Percentiles rank a stretch among this genome's conserved stretches.
These are phyloP conservation scores for Leavenworthia alabamica DNA, from an alignment of 345 rosid genomes.

Conservation along the genomic window DNA sequence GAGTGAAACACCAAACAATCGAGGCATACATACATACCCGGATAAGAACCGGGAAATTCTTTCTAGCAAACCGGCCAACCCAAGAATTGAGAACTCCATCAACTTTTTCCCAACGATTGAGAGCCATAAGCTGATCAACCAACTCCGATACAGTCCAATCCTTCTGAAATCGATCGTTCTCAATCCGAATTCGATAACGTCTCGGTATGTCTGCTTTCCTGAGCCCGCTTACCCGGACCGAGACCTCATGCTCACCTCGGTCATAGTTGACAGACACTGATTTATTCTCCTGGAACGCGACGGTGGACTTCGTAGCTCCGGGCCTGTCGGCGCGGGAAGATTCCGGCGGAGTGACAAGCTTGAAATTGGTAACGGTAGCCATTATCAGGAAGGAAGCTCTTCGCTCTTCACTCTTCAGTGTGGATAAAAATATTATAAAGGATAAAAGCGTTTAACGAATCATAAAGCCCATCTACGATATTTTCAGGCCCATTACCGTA, in stretches of 20 bases:
- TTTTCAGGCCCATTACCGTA: neutral
- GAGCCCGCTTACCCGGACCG: slow-evolving; percentile 54
- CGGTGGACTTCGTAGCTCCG: slow-evolving; percentile 6
- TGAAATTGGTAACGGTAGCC: slow-evolving; percentile 23
- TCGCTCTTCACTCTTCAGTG: no score
- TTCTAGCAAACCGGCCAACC: slow-evolving; percentile 79
- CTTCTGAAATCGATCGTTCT: slow-evolving; percentile 70
- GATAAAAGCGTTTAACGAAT: neutral
- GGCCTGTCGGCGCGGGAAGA: slow-evolving; percentile 11
- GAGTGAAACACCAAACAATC: neutral
- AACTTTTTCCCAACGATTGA: slow-evolving; percentile 50
- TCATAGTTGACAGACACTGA: slow-evolving; percentile 72
- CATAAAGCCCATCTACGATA: neutral
- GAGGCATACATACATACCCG: slow-evolving; percentile 33
- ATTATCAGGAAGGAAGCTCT: neutral
- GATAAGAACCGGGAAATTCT: slow-evolving; percentile 66
- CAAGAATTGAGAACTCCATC: slow-evolving; percentile 67
- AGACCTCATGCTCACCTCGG: slow-evolving; percentile 55
- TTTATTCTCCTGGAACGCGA: slow-evolving; percentile 47
- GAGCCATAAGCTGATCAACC: slow-evolving; percentile 45
- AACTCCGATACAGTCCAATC: slow-evolving; percentile 83
- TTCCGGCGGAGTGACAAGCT: slow-evolving; percentile 20
- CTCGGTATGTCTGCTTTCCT: slow-evolving; percentile 54
- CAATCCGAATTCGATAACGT: slow-evolving; percentile 52
- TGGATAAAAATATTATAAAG: neutral